phyloP scores from a whole-genome alignment of 768 basidiomycete genomes.

The Candolleomyces eurysporus region DNA sequence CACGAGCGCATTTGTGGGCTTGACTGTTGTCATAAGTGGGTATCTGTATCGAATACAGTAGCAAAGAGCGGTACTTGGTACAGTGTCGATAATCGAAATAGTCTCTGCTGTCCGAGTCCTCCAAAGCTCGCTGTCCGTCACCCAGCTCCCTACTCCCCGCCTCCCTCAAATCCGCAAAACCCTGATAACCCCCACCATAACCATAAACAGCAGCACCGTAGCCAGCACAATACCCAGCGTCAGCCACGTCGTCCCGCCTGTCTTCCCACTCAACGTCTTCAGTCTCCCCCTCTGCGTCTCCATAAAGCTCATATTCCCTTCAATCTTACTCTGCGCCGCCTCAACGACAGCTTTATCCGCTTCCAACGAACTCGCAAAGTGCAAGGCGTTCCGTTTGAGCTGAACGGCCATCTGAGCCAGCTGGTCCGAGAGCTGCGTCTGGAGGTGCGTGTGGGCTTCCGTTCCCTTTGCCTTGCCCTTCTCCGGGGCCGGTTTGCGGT shows the following conservation, averaged over 20 bases:
- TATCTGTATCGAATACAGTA: no score
- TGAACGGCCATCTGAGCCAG: slow-evolving; percentile 86
- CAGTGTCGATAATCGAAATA: no score
- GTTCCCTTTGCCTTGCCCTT: no score
- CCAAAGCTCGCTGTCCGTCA: neutral
- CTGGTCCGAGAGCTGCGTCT: slow-evolving; percentile 72
- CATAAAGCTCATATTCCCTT: slow-evolving; percentile 70
- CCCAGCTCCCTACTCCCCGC: neutral
- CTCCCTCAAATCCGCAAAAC: slow-evolving; percentile 25
- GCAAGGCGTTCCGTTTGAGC: slow-evolving; percentile 77
- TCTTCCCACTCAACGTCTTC: slow-evolving; percentile 61
- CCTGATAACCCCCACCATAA: slow-evolving; percentile 74
- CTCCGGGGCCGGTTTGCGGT: no score
- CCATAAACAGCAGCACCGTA: slow-evolving; percentile 65
- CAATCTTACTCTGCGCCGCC: slow-evolving; percentile 67
- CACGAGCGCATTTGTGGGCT: no score
- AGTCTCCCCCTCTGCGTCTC: slow-evolving; percentile 59
- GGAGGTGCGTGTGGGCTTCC: slow-evolving; percentile 52
- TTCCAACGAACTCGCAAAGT: slow-evolving; percentile 71
- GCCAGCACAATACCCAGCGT: slow-evolving; percentile 59
- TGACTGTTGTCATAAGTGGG: no score
- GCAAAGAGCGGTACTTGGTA: no score
- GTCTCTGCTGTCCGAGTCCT: no score
- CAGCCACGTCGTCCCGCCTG: slow-evolving; percentile 71
- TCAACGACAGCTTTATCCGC: slow-evolving; percentile 75